A percentile compares a stretch with the other conserved stretches of the same genome.
phyloP scores from a whole-genome alignment of 257 asterid species.

The Solanum dulcamara region DNA sequence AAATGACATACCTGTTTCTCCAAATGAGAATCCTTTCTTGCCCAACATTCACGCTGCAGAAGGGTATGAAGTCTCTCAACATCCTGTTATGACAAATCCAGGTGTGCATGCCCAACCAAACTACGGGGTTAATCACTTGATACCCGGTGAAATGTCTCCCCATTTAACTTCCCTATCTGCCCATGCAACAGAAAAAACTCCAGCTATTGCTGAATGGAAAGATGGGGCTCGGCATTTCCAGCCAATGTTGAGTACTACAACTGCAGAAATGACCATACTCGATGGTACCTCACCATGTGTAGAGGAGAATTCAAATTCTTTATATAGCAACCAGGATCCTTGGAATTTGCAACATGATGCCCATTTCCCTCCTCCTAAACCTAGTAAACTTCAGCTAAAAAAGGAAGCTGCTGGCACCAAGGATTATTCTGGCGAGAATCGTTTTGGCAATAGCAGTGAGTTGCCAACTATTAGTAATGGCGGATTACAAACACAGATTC shows the following conservation, averaged over 20 bases:
- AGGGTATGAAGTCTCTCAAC: constrained; percentile 25
- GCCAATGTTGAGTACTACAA: constrained; percentile 24
- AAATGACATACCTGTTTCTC: constrained; percentile 5
- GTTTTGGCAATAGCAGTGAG: constrained; percentile 17
- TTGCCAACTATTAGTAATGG: constrained; percentile 15
- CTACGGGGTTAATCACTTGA: constrained; percentile 19
- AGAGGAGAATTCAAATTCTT: constrained; percentile 43
- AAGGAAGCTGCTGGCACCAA: constrained; percentile 42
- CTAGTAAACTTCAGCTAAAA: constrained; percentile 53
- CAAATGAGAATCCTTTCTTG: constrained; percentile 7
- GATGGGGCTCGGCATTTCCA: constrained; percentile 34
- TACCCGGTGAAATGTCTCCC: constrained; percentile 17
- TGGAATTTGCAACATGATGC: constrained; percentile 58
- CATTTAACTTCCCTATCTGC: constrained; percentile 16
- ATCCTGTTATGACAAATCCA: constrained; percentile 23
- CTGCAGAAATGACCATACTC: constrained; percentile 20
- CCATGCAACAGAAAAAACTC: constrained; percentile 26
- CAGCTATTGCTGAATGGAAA: constrained; percentile 31
- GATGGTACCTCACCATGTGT: constrained; percentile 21
- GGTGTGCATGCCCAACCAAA: constrained; percentile 14
- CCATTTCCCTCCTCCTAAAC: constrained; percentile 71
- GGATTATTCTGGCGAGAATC: constrained; percentile 29
- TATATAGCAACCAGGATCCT: constrained; percentile 73
- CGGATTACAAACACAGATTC: constrained; percentile 22
- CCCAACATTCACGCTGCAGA: constrained; percentile 27